Evolutionary conservation across 2,329 filamentous ascomycete genomes (phyloP).

Genomic region (Plectosphaerella plurivora): DNA sequence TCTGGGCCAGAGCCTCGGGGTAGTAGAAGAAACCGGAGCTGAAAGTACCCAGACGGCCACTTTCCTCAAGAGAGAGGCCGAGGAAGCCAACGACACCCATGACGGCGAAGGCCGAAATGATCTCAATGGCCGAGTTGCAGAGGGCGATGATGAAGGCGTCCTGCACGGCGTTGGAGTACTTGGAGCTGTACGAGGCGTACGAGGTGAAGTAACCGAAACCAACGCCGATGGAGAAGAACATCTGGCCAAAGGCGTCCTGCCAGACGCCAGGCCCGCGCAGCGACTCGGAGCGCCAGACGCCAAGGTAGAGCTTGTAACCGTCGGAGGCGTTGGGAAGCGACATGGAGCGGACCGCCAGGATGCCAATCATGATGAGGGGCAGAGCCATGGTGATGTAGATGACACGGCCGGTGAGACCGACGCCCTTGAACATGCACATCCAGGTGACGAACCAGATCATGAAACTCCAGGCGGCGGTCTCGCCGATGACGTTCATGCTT

Average conservation of each 20-base stretch:
- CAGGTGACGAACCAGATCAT: slow-evolving; percentile 54
- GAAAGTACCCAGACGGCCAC: slow-evolving; percentile 40
- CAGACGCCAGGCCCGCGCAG: slow-evolving; percentile 42
- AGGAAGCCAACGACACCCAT: slow-evolving; percentile 48
- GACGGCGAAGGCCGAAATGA: slow-evolving; percentile 33
- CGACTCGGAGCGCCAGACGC: slow-evolving; percentile 35
- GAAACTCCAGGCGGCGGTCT: slow-evolving; percentile 48
- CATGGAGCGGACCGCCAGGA: slow-evolving; percentile 43
- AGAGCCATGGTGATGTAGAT: slow-evolving; percentile 55
- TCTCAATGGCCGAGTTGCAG: slow-evolving; percentile 49
- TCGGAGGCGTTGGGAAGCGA: slow-evolving; percentile 47
- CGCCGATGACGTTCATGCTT: slow-evolving; percentile 38
- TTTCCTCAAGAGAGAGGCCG: slow-evolving; percentile 21
- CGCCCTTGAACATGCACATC: slow-evolving; percentile 53
- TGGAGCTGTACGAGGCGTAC: slow-evolving; percentile 51
- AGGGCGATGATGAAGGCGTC: slow-evolving; percentile 49
- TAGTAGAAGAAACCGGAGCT: slow-evolving; percentile 50
- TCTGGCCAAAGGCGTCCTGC: slow-evolving; percentile 46
- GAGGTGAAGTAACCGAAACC: slow-evolving; percentile 53
- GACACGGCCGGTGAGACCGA: slow-evolving; percentile 48
- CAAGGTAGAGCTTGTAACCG: slow-evolving; percentile 38
- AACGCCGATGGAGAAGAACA: slow-evolving; percentile 56
- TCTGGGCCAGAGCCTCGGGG: slow-evolving; percentile 46
- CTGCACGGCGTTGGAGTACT: slow-evolving; percentile 48
- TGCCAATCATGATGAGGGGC: slow-evolving; percentile 47